phyloP scores from a whole-genome alignment of 495 filamentous ascomycete genomes.

The Elasticomyces elasticus region DNA sequence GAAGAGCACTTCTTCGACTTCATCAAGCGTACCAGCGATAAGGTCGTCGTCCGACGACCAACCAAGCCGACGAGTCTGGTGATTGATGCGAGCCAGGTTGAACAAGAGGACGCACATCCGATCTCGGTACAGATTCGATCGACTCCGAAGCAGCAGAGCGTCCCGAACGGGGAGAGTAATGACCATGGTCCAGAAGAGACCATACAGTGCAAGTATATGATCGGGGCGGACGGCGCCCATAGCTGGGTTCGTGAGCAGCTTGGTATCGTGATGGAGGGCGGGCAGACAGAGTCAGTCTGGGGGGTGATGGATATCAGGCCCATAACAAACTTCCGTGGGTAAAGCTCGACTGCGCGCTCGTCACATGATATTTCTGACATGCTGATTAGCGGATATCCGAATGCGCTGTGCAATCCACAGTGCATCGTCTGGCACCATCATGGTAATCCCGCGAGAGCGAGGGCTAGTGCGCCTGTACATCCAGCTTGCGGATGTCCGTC shows the following conservation, averaged over 20 bases:
- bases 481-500: conserved; percentile 43
- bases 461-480: conserved; percentile 61
- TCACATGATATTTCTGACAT: too few relatives aligned
- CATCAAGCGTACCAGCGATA: conserved; percentile 4
- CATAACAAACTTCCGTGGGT: conserved; percentile 59
- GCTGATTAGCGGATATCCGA: conserved; percentile 62
- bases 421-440: conserved; percentile 50
- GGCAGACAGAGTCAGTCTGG: conserved; percentile 56
- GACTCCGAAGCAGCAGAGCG: too few relatives aligned
- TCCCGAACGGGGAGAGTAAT: conserved; percentile 27
- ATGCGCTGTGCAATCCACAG: conserved; percentile 59
- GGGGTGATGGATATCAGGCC: conserved; percentile 54
- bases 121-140: too few relatives aligned
- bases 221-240: conserved; percentile 60
- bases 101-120: too few relatives aligned
- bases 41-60: too few relatives aligned
- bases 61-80: too few relatives aligned
- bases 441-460: conserved; percentile 61
- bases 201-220: conserved; percentile 52
- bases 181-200: conserved; percentile 30
- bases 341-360: too few relatives aligned
- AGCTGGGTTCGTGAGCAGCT: conserved; percentile 50
- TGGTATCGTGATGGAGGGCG: conserved; percentile 49
- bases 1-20: conserved; percentile 31
- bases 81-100: too few relatives aligned